These are phyloP conservation scores for Diversispora epigaea DNA, from an alignment of 192 early-diverging fungal species.

Conservation along the genomic window DNA sequence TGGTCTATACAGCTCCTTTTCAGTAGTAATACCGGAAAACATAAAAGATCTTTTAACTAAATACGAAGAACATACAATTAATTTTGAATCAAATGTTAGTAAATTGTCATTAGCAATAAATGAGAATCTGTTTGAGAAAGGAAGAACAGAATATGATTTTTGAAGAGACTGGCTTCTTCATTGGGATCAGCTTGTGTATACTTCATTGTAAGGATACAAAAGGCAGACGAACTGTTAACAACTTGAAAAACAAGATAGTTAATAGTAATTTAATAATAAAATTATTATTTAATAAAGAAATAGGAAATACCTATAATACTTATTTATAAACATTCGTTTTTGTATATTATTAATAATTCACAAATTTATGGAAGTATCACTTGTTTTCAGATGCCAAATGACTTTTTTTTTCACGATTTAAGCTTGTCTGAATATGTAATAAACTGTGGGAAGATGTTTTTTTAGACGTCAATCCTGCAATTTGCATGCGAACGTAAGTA, in stretches of 20 bases:
- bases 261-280: too few relatives aligned
- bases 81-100: background rate
- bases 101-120: background rate
- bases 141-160: too few relatives aligned
- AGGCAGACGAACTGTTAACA: too few relatives aligned
- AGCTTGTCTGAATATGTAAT: background rate
- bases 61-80: background rate
- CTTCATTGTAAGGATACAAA: conserved; percentile 23
- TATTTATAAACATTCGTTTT: background rate
- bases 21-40: conserved; percentile 7
- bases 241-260: too few relatives aligned
- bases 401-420: background rate
- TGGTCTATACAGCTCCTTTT: too few relatives aligned
- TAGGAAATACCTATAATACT: too few relatives aligned
- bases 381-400: conserved; percentile 4
- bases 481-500: conserved; percentile 3
- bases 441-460: conserved; percentile 2
- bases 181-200: conserved; percentile 5
- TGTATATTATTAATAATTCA: background rate
- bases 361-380: conserved; percentile 11
- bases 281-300: too few relatives aligned
- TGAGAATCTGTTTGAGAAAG: too few relatives aligned
- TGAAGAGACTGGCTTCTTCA: too few relatives aligned
- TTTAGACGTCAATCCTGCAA: background rate
- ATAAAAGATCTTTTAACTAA: background rate